These are phyloP conservation scores for Dactylis glomerata DNA, from an alignment of 176 grass and related monocot genomes.

Conservation along the genomic window DNA sequence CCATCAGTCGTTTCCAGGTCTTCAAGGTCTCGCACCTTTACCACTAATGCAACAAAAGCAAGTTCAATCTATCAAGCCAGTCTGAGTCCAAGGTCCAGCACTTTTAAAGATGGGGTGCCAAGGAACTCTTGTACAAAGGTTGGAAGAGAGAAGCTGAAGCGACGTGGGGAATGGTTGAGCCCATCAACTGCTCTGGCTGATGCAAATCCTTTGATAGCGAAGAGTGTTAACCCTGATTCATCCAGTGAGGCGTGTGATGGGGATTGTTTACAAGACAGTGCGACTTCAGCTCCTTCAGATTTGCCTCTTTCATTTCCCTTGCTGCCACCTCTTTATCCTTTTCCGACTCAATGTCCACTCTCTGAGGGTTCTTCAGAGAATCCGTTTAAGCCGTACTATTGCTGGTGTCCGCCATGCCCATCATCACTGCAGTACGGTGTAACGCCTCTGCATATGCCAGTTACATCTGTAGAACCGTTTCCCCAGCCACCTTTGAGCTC, in stretches of 20 bases:
- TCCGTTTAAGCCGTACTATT: conserved; percentile 83
- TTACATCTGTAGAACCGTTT: conserved; percentile 39
- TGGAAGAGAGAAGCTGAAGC: conserved; percentile 59
- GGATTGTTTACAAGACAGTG: conserved; percentile 33
- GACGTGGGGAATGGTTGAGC: conserved; percentile 28
- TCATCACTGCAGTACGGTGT: conserved; percentile 61
- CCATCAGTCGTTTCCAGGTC: conserved; percentile 40
- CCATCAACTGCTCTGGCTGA: conserved; percentile 5
- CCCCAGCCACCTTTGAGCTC: conserved; percentile 48
- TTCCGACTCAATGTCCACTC: conserved; percentile 31
- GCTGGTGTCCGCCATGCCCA: conserved; percentile 86
- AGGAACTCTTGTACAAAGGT: conserved; percentile 44
- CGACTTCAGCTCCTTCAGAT: conserved; percentile 27
- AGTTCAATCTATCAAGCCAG: conserved; percentile 48
- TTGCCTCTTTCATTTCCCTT: conserved; percentile 55
- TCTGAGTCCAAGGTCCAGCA: conserved; percentile 64
- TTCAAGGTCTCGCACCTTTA: conserved; percentile 28
- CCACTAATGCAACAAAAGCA: conserved; percentile 34
- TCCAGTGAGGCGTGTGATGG: conserved; percentile 5
- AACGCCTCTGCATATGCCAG: conserved; percentile 33
- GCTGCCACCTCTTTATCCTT: conserved; percentile 61
- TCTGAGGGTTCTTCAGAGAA: conserved; percentile 38
- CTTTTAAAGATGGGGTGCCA: conserved; percentile 75
- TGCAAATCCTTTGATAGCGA: conserved; percentile 21
- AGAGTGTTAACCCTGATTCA: conserved; percentile 1